phyloP scores from a whole-genome alignment of 2,329 filamentous ascomycete genomes.

The Penicillium sp. region DNA sequence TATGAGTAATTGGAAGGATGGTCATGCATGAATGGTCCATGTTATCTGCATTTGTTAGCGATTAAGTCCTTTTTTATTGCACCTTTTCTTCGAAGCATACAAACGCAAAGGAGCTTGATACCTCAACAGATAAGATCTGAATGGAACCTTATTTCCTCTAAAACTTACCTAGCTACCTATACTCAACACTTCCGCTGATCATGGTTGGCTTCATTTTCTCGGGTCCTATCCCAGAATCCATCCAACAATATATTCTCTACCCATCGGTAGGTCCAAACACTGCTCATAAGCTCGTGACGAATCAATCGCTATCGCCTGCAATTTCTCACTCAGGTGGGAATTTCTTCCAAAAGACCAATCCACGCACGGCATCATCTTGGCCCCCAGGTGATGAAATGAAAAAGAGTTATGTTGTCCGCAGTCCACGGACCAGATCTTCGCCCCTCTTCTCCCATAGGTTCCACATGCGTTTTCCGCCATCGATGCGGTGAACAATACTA shows the following conservation, averaged over 20 bases:
- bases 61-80: neutral
- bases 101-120: neutral
- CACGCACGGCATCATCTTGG: neutral
- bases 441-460: neutral
- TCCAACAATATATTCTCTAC: neutral
- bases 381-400: neutral
- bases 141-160: too few relatives aligned
- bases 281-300: neutral
- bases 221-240: too few relatives aligned
- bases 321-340: neutral
- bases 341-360: neutral
- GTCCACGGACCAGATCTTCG: neutral
- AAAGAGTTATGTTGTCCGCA: conserved; percentile 13
- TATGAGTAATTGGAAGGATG: conserved; percentile 58
- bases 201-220: too few relatives aligned
- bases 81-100: neutral
- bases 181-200: too few relatives aligned
- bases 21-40: conserved; percentile 32
- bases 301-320: too few relatives aligned
- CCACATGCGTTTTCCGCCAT: conserved; percentile 2
- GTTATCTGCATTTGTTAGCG: conserved; percentile 39
- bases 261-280: neutral
- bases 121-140: neutral
- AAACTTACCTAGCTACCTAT: too few relatives aligned
- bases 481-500: conserved; percentile 7